Conservation (phyloP, 768 basidiomycete species). For the Neoboletus subvelutipes region DNA sequence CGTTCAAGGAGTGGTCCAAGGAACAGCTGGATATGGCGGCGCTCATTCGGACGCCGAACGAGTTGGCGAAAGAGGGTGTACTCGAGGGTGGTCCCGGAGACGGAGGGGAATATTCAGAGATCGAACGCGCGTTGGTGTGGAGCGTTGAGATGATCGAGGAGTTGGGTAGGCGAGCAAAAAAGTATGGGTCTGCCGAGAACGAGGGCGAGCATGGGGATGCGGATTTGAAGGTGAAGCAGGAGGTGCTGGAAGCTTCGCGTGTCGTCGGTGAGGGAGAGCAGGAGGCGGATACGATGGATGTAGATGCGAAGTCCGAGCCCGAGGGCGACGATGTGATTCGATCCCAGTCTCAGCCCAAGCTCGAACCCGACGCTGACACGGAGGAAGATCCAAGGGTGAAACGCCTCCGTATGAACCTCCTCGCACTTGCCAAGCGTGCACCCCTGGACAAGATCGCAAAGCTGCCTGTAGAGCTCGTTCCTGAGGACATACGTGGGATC, state of each 20-base stretch:
- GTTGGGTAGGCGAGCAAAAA: slow-evolving; percentile 22
- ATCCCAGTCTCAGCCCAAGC: neutral
- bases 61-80: slow-evolving; percentile 33
- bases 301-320: slow-evolving; percentile 16
- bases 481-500: slow-evolving; percentile 59
- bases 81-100: slow-evolving; percentile 24
- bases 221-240: slow-evolving; percentile 16
- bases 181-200: neutral
- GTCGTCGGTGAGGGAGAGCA: neutral
- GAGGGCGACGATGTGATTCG: neutral
- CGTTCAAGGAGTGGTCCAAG: slow-evolving; percentile 8
- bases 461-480: slow-evolving; percentile 63
- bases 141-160: slow-evolving; percentile 52
- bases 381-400: slow-evolving; percentile 52
- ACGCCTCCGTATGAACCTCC: slow-evolving; percentile 67
- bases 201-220: slow-evolving; percentile 1
- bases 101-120: slow-evolving; percentile 30
- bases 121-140: slow-evolving; percentile 49
- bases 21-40: slow-evolving; percentile 42
- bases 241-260: slow-evolving; percentile 3
- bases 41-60: slow-evolving; percentile 41
- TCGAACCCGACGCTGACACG: neutral
- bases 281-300: slow-evolving; percentile 14
- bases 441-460: slow-evolving; percentile 70
- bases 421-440: slow-evolving; percentile 76